phyloP scores from a whole-genome alignment of 441 rosid genomes.

The Macaranga tanarius region DNA sequence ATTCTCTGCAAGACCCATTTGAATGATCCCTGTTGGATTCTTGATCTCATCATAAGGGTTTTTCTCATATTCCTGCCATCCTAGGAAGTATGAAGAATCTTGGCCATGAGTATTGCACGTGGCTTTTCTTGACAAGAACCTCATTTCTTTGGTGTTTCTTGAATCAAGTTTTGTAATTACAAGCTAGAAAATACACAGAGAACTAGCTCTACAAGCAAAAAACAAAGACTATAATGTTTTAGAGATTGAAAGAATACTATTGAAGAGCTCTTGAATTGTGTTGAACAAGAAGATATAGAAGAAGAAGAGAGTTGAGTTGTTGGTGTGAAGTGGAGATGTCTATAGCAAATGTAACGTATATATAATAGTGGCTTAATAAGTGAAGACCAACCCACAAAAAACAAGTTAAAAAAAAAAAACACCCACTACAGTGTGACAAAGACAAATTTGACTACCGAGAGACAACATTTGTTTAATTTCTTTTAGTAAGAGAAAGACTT shows the following conservation, averaged over 20 bases:
- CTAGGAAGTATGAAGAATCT: slow-evolving; percentile 89
- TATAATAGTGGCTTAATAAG: slow-evolving; percentile 27
- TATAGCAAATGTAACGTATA: slow-evolving; percentile 8
- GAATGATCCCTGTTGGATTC: slow-evolving; percentile 82
- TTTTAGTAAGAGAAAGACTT: too few species aligned
- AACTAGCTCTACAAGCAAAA: background rate
- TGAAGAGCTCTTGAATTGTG: background rate
- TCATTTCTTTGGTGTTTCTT: slow-evolving; percentile 33
- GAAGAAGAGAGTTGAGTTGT: slow-evolving; percentile 13
- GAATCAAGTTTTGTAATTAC: too few species aligned
- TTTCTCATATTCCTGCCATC: slow-evolving; percentile 93
- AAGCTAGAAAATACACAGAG: background rate
- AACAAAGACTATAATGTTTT: background rate
- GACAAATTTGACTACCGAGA: slow-evolving; percentile 26
- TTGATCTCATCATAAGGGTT: slow-evolving; percentile 67
- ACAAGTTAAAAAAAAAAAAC: background rate
- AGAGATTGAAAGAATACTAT: background rate
- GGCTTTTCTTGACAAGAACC: slow-evolving; percentile 68
- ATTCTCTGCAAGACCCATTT: slow-evolving; percentile 98
- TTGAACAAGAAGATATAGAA: too few species aligned
- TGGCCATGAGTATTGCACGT: slow-evolving; percentile 83
- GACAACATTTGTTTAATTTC: slow-evolving; percentile 17
- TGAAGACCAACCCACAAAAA: background rate
- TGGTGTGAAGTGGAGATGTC: slow-evolving; percentile 28
- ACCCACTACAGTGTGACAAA: slow-evolving; percentile 15